Percentiles rank a stretch among this genome's conserved stretches.
These are phyloP conservation scores for Linderina pennispora DNA, from an alignment of 192 early-diverging fungal species.

Conservation along the genomic window DNA sequence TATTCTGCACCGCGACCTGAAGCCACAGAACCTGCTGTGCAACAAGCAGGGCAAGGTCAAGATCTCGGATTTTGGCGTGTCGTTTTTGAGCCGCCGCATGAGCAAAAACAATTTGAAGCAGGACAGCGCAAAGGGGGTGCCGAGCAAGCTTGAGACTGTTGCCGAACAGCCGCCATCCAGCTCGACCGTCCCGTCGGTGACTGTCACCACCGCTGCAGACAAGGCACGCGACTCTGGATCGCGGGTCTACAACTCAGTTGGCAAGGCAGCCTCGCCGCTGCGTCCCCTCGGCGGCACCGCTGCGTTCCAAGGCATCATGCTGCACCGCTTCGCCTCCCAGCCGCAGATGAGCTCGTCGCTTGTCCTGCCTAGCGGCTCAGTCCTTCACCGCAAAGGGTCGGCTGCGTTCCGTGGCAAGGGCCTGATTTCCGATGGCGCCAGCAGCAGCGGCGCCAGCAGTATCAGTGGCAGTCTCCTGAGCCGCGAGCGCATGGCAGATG, in stretches of 20 bases:
- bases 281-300: constrained; percentile 18
- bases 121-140: not conserved
- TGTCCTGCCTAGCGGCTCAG: constrained; percentile 2
- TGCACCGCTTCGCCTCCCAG: constrained; percentile 41
- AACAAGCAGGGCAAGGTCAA: constrained; percentile 75
- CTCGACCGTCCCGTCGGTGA: not conserved
- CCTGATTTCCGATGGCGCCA: not conserved
- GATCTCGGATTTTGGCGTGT: constrained; percentile 99
- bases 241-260: not conserved
- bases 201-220: not conserved
- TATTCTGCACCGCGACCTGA: constrained; percentile 96
- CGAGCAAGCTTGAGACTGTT: not conserved
- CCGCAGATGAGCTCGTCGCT: constrained; percentile 19
- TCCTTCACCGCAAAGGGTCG: constrained; percentile 29
- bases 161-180: not conserved
- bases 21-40: constrained; percentile 91
- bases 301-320: constrained; percentile 12
- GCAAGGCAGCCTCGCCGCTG: constrained; percentile 20
- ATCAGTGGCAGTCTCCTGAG: not conserved
- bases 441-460: not conserved
- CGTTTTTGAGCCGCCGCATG: constrained; percentile 60
- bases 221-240: not conserved
- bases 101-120: constrained; percentile 7
- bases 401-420: constrained; percentile 15
- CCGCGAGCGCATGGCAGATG: too few relatives aligned